phyloP scores from a whole-genome alignment of 768 basidiomycete genomes.

The Tylopilus vinaceipallidus region DNA sequence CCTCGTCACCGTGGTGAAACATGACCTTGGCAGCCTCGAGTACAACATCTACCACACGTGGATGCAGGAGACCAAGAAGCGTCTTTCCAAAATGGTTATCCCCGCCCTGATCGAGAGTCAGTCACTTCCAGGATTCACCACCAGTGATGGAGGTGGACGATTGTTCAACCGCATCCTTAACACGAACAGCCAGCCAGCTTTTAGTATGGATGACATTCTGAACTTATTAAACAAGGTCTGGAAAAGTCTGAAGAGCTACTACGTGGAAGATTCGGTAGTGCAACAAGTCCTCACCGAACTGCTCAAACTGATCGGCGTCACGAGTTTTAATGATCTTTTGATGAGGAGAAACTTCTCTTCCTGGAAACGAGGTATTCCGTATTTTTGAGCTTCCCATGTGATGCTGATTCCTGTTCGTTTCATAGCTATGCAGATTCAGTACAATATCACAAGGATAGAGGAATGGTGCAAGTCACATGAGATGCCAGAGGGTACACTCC shows the following conservation, averaged over 20 bases:
- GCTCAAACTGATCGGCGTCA: slow-evolving; percentile 92
- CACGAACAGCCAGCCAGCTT: slow-evolving; percentile 84
- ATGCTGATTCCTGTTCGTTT: slow-evolving; percentile 1
- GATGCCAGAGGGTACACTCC: slow-evolving; percentile 97
- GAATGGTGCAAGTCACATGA: slow-evolving; percentile 99
- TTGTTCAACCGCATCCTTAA: slow-evolving; percentile 92
- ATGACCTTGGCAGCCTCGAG: slow-evolving; percentile 96
- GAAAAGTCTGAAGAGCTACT: slow-evolving; percentile 98
- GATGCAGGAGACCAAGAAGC: slow-evolving; percentile 98
- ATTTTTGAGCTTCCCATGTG: neutral
- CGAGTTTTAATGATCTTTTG: slow-evolving; percentile 95
- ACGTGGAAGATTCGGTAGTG: slow-evolving; percentile 95
- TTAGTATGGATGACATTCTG: slow-evolving; percentile 96
- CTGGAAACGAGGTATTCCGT: slow-evolving; percentile 90
- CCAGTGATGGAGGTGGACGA: slow-evolving; percentile 88
- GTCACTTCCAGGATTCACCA: slow-evolving; percentile 95
- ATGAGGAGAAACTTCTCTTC: slow-evolving; percentile 99
- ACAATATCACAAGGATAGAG: slow-evolving; percentile 95
- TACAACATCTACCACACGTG: slow-evolving; percentile 99
- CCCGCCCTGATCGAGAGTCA: slow-evolving; percentile 99
- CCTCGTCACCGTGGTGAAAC: slow-evolving; percentile 96
- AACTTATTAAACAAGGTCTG: slow-evolving; percentile 96
- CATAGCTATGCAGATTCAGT: slow-evolving; percentile 99
- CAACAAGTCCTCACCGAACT: slow-evolving; percentile 95
- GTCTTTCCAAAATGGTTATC: slow-evolving; percentile 94